phyloP scores from a whole-genome alignment of 1,139 yeast genomes.

The Lodderomyces orthopsilosis region DNA sequence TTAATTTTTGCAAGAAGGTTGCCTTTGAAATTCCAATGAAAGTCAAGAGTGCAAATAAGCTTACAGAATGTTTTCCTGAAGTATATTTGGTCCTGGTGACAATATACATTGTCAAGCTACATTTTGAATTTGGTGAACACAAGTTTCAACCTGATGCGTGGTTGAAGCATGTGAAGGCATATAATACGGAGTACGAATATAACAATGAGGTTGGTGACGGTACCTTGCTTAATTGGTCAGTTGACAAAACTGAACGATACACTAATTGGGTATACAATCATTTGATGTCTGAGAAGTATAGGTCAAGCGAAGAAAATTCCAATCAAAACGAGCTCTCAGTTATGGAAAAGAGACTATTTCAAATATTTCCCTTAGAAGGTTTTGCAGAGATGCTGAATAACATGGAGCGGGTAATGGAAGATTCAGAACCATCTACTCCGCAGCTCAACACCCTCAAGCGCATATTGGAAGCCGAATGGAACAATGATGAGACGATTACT shows the following conservation, averaged over 20 bases:
- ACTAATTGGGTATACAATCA: slow-evolving; percentile 40
- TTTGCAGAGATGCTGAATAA: background rate
- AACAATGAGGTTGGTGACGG: slow-evolving; percentile 19
- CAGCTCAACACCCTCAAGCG: background rate
- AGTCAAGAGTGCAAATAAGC: background rate
- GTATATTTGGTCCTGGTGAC: slow-evolving; percentile 23
- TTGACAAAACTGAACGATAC: slow-evolving; percentile 35
- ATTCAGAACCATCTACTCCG: background rate
- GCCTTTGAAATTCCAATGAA: slow-evolving; percentile 3
- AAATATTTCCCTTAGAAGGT: slow-evolving; percentile 23
- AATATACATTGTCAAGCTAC: slow-evolving; percentile 27
- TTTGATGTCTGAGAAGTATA: slow-evolving; percentile 24
- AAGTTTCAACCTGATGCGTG: slow-evolving; percentile 15
- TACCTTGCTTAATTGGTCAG: slow-evolving; percentile 39
- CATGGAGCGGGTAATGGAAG: background rate
- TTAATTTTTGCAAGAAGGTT: background rate
- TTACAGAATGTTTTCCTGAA: slow-evolving; percentile 26
- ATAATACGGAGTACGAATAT: slow-evolving; percentile 21
- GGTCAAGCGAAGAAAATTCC: slow-evolving; percentile 15
- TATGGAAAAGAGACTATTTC: slow-evolving; percentile 35
- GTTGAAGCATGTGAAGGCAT: slow-evolving; percentile 21
- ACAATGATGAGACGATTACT: background rate
- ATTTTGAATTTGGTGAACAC: slow-evolving; percentile 9
- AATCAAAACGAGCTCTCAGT: slow-evolving; percentile 20
- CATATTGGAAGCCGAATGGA: background rate